These are phyloP conservation scores for Scenedesmus sp. DNA, from an alignment of 163 green algal species.

Conservation along the genomic window DNA sequence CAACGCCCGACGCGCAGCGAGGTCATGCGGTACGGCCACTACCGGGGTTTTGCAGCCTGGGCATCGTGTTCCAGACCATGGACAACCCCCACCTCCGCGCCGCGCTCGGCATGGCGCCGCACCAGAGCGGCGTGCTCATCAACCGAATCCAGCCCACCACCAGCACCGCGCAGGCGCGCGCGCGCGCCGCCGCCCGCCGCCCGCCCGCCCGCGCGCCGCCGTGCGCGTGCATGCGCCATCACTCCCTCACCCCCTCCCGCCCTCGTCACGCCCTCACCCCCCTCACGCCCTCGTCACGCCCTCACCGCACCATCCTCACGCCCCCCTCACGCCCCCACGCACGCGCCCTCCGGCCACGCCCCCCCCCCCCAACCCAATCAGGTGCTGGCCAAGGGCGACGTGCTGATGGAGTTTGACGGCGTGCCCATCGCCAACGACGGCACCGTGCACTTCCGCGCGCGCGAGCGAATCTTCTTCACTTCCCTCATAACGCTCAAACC, in stretches of 20 bases:
- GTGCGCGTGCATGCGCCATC: not conserved
- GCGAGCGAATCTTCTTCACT: constrained; percentile 75
- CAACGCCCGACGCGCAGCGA: constrained; percentile 45
- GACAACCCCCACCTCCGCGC: constrained; percentile 66
- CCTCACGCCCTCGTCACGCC: no score
- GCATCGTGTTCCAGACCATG: constrained; percentile 57
- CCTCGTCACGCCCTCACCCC: no score
- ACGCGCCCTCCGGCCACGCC: no score
- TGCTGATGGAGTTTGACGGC: constrained; percentile 72
- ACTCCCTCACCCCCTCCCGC: no score
- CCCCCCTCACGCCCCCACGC: no score
- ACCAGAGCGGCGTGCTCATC: constrained; percentile 62
- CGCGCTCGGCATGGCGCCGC: constrained; percentile 53
- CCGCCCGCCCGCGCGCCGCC: no score
- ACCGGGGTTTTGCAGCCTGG: constrained; percentile 66
- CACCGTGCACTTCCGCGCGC: constrained; percentile 64
- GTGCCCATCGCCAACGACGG: constrained; percentile 67
- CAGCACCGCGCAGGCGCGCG: constrained; percentile 46
- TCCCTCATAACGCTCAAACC: constrained; percentile 66
- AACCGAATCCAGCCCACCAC: constrained; percentile 68
- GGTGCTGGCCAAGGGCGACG: constrained; percentile 65
- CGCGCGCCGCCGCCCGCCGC: not conserved
- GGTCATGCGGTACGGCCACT: constrained; percentile 44
- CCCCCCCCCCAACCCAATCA: no score
- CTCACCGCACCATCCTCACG: no score